A percentile compares a stretch with the other conserved stretches of the same genome.
Evolutionary conservation across 1,139 yeast species (phyloP).

Genomic region (Zygosaccharomyces sapae): DNA sequence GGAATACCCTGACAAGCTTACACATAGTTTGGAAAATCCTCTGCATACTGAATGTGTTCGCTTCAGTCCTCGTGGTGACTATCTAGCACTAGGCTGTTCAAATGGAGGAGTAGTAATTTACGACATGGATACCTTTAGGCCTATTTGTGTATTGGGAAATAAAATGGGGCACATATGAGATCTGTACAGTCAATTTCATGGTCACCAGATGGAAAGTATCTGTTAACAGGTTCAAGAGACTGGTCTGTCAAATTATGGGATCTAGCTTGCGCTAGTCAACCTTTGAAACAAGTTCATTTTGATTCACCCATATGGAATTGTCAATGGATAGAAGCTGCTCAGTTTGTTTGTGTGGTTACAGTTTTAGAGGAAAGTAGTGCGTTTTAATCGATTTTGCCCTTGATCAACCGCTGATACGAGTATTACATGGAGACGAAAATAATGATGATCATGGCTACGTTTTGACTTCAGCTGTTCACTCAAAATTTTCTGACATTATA

Average conservation of each 20-base stretch:
- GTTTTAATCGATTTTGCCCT: conserved; percentile 50
- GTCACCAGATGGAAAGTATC: conserved; percentile 69
- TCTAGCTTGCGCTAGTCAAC: conserved; percentile 47
- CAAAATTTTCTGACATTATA: conserved; percentile 44
- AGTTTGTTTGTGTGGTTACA: conserved; percentile 25
- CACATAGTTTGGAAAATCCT: conserved; percentile 53
- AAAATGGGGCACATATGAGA: conserved; percentile 61
- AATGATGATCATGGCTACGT: conserved; percentile 29
- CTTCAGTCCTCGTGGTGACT: conserved; percentile 77
- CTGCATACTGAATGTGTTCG: conserved; percentile 72
- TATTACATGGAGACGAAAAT: conserved; percentile 29
- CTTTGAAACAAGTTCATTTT: conserved; percentile 69
- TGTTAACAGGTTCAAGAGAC: conserved; percentile 76
- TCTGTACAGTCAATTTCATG: conserved; percentile 75
- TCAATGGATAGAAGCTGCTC: conserved; percentile 24
- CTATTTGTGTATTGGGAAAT: conserved; percentile 37
- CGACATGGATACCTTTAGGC: conserved; percentile 60
- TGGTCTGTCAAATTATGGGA: conserved; percentile 87
- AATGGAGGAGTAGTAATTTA: conserved; percentile 77
- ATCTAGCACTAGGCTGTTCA: conserved; percentile 77
- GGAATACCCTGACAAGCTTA: conserved; percentile 83
- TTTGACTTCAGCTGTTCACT: conserved; percentile 34
- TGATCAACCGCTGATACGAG: conserved; percentile 40
- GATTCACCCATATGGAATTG: conserved; percentile 46
- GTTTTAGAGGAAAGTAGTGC: conserved; percentile 47